A percentile compares a stretch with the other conserved stretches of the same genome.
Conservation (phyloP, 371 early-diverging fungal genomes). For the Syncephalastrum racemosum region DNA sequence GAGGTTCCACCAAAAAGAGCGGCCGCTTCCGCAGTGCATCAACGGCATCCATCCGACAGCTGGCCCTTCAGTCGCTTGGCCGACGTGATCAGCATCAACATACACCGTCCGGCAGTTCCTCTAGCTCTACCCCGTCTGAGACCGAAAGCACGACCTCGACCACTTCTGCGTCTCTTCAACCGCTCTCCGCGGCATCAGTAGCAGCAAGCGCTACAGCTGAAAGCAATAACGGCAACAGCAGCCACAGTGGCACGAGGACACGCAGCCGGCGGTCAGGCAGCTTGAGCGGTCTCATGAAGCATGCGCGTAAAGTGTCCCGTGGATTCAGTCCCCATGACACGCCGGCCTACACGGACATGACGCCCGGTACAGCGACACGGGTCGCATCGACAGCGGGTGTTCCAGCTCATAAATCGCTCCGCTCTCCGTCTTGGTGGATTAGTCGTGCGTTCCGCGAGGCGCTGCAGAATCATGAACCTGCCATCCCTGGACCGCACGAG, state of each 20-base stretch:
- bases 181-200: no score
- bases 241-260: not conserved
- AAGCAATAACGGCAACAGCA: no score
- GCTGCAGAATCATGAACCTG: not conserved
- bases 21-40: slow-evolving; percentile 19
- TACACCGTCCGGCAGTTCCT: no score
- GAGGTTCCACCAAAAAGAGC: slow-evolving; percentile 4
- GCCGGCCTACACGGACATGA: no score
- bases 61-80: slow-evolving; percentile 12
- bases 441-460: slow-evolving; percentile 1
- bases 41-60: slow-evolving; percentile 14
- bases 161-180: no score
- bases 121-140: slow-evolving; percentile 1
- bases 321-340: no score
- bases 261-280: slow-evolving; percentile 11
- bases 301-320: not conserved
- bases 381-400: not conserved
- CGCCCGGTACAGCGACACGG: no score
- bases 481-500: not conserved
- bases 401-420: not conserved
- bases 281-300: slow-evolving; percentile 7
- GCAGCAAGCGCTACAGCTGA: no score
- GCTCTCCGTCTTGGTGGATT: slow-evolving; percentile 9
- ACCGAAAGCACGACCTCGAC: no score
- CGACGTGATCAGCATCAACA: no score